Base-by-base conservation (phyloP, 2,329 filamentous ascomycete species). In the Teratosphaeria gauchensis region DNA sequence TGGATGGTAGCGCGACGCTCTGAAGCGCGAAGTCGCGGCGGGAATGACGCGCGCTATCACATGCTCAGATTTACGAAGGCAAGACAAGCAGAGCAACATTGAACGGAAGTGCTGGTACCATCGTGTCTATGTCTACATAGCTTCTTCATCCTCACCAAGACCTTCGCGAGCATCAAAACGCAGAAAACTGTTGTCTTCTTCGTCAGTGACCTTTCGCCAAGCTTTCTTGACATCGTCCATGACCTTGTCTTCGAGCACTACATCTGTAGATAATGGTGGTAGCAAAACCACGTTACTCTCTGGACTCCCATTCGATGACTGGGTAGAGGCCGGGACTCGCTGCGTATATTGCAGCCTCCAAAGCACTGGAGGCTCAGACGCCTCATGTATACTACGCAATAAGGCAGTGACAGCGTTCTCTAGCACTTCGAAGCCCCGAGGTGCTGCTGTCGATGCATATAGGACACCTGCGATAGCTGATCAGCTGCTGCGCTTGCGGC, bases 201-300 rank as follows among this genome's bases (percentile, higher is more conserved):
- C 78, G 1, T 80, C 82, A 64, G 82, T 76, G 3, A 91, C 78
- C 54, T 77, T 75, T 61, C 81, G 77, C 91, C 92, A 97, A 6
- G 85, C 84, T 9, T 81, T 73, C 60, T 82, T 82, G 1, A 96
- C 88, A 30, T 82, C 73, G 6, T 84, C 81, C 9, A 96, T 73
- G 1, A 84, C 76, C 0, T 75, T 69, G 65, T 96, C 92, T 65
- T 90, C 84, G 63, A 96, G 89, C 0, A 87, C 81, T 7, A 95
- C 79, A 62, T 88, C 85, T 8, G 86, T 73, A 2, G 83, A 78
- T 0, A 84, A 70, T 1, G 76, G 72, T 51, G 86, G 73, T 19
- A 84, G 69, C 28, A 75, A 75, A 11, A 79, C 74, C 9, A 67
- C 63, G 7, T 72, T 66, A 61, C 59, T 60, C 42, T 56, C 52